Conservation (phyloP, 805 yeast species). For the Blastobotrys muscicola region DNA sequence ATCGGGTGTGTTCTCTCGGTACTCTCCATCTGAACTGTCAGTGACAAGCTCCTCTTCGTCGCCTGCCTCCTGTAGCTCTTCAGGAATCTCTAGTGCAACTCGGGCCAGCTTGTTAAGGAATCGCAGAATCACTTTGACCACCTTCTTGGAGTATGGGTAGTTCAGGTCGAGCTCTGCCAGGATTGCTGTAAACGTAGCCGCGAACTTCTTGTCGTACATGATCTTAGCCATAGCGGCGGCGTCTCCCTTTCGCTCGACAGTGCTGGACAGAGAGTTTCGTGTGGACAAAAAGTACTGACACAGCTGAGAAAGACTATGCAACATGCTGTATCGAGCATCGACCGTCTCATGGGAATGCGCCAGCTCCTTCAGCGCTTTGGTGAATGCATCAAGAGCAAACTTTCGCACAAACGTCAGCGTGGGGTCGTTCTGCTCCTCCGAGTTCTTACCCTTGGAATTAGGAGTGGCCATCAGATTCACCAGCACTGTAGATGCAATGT, state of each 20-base stretch:
- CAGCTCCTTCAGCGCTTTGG: constrained; percentile 52
- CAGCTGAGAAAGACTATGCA: constrained; percentile 45
- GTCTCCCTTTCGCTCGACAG: constrained; percentile 32
- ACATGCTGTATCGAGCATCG: constrained; percentile 42
- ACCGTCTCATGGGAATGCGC: constrained; percentile 30
- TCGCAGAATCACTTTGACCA: constrained; percentile 49
- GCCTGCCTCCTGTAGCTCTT: constrained; percentile 43
- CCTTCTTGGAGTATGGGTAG: constrained; percentile 53
- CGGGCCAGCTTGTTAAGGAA: constrained; percentile 39
- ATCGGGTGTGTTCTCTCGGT: constrained; percentile 67
- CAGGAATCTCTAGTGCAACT: constrained; percentile 36
- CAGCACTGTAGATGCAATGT: constrained; percentile 52
- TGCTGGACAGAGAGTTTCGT: constrained; percentile 14
- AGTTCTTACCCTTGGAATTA: constrained; percentile 32
- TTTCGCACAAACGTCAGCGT: constrained; percentile 66
- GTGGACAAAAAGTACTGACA: constrained; percentile 25
- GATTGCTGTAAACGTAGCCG: constrained; percentile 42
- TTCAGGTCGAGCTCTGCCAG: constrained; percentile 64
- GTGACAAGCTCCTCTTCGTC: constrained; percentile 34
- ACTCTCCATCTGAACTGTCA: constrained; percentile 25
- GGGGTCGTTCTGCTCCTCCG: constrained; percentile 40
- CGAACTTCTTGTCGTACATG: constrained; percentile 53
- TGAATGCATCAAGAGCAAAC: constrained; percentile 59
- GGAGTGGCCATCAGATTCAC: constrained; percentile 54
- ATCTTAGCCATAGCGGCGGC: constrained; percentile 53